Evolutionary conservation across 805 yeast species (phyloP), one percentile per base, ranked within the genome.

Genomic region (Starmerella riodocensis): DNA sequence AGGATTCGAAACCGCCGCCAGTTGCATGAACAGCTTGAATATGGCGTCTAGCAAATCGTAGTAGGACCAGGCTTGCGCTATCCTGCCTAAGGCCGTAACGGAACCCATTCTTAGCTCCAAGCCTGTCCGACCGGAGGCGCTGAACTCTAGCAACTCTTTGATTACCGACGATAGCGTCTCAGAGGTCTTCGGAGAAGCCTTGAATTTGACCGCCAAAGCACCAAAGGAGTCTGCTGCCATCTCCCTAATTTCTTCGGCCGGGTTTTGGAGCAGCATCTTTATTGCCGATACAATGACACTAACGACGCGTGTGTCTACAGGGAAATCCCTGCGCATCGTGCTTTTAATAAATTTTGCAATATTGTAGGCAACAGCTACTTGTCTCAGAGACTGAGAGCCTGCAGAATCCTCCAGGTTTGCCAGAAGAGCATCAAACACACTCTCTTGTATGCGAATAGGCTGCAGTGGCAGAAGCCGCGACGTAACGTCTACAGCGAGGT

Each of bases 1-100:
- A 0, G 95, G 94, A 54, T 86, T 88, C 0, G 94, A 86, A 57
- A 88, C 97, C 17, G 61, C 61, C 4, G 76, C 56, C 22, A 88
- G 63, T 13, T 80, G 75, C 28, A 68, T 28, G 6, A 41, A 59
- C 55, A 24, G 55, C 65, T 32, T 33, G 39, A 36, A 43, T 22
- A 40, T 17, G 2, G 41, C 43, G 17, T 46, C 47, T 4, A 43
- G 20, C 5, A 46, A 39, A 3, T 40, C 20, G 6, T 16, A 18
- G 6, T 33, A 38, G 1, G 50, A 34, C 31, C 41, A 24, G 41
- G 60, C 63, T 35, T 63, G 62, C 39, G 65, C 64, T 20, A 73
- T 62, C 3, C 69, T 56, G 7, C 74, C 67, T 23, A 79, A 51
- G 0, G 74, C 57, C 27, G 72, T 51, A 2, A 73, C 63, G 43